These are phyloP conservation scores for Cyathus striatus DNA, from an alignment of 768 basidiomycete species.

Conservation along the genomic window DNA sequence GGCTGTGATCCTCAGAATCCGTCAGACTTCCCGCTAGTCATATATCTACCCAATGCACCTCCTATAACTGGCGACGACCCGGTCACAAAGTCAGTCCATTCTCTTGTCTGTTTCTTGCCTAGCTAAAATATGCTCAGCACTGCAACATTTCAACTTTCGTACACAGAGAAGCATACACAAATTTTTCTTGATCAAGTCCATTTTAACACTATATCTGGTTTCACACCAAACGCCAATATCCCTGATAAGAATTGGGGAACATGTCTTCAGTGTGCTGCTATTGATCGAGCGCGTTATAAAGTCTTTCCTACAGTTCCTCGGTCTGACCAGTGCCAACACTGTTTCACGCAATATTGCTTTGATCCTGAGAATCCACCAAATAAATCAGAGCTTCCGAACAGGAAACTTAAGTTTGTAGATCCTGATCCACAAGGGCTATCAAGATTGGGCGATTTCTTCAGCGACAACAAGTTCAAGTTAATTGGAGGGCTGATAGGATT, in stretches of 20 bases:
- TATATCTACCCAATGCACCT: slow-evolving; percentile 78
- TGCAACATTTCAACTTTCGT: slow-evolving; percentile 55
- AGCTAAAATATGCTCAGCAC: slow-evolving; percentile 46
- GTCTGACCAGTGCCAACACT: slow-evolving; percentile 36
- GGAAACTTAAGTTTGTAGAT: slow-evolving; percentile 43
- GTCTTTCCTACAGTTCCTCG: slow-evolving; percentile 25
- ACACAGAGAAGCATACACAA: slow-evolving; percentile 45
- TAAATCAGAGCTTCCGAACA: slow-evolving; percentile 33
- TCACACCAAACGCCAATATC: slow-evolving; percentile 49
- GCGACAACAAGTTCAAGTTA: slow-evolving; percentile 37
- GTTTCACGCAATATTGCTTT: slow-evolving; percentile 52
- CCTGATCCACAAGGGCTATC: slow-evolving; percentile 49
- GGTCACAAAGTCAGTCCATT: slow-evolving; percentile 50
- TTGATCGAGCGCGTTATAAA: slow-evolving; percentile 48
- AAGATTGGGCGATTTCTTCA: slow-evolving; percentile 39
- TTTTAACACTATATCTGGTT: slow-evolving; percentile 51
- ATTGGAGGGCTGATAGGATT: slow-evolving; percentile 44
- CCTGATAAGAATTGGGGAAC: slow-evolving; percentile 59
- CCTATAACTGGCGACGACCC: slow-evolving; percentile 57
- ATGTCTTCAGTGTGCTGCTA: slow-evolving; percentile 64
- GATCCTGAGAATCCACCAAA: slow-evolving; percentile 40
- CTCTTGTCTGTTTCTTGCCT: background rate
- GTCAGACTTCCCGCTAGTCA: slow-evolving; percentile 58
- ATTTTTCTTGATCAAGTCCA: slow-evolving; percentile 62
- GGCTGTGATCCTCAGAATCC: slow-evolving; percentile 60